These are phyloP conservation scores for Penicillium fuscoglaucum DNA, from an alignment of 2,329 filamentous ascomycete species.

Conservation along the genomic window DNA sequence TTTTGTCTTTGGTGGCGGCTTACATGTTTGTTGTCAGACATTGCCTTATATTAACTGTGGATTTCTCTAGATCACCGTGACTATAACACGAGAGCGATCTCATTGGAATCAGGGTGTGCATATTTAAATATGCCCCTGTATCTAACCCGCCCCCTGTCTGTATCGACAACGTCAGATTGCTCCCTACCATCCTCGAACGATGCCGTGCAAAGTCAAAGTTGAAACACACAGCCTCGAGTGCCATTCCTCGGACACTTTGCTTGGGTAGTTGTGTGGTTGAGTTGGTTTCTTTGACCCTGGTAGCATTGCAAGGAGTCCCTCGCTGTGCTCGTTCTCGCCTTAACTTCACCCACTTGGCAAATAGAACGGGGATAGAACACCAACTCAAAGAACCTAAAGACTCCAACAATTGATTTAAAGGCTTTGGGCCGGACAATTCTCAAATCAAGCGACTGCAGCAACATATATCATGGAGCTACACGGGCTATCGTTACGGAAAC, in stretches of 20 bases:
- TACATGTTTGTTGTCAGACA: neutral
- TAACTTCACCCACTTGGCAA: neutral
- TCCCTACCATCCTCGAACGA: neutral
- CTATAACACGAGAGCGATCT: neutral
- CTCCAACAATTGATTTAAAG: neutral
- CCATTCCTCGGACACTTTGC: neutral
- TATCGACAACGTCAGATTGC: neutral
- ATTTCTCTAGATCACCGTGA: neutral
- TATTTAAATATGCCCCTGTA: neutral
- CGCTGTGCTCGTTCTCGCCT: neutral
- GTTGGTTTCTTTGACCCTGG: neutral
- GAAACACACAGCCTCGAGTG: too few relatives aligned
- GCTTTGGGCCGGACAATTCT: neutral
- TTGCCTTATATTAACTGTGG: neutral
- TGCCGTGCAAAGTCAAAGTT: neutral
- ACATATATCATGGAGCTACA: too few relatives aligned
- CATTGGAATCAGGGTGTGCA: neutral
- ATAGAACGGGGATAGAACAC: too few relatives aligned
- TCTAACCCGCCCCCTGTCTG: neutral
- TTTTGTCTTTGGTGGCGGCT: neutral
- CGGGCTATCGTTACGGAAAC: neutral
- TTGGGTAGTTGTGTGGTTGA: neutral
- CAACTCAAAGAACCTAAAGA: too few relatives aligned
- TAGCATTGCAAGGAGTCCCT: neutral
- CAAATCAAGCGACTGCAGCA: neutral